Base-by-base conservation (phyloP, 2,329 filamentous ascomycete species). In the Penicillium hesseltinei region DNA sequence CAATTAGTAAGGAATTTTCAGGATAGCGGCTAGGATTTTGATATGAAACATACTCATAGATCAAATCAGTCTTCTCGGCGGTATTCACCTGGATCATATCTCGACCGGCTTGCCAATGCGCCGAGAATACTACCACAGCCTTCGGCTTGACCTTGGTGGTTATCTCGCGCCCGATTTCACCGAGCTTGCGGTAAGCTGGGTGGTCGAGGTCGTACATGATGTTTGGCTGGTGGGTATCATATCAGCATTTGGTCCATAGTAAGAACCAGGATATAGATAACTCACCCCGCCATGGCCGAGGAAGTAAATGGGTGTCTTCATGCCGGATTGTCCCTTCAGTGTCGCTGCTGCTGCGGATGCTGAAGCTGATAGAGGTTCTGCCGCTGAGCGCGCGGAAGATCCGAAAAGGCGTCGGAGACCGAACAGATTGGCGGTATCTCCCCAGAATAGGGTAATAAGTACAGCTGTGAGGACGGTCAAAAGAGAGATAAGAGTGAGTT, bases 91-190 rank as follows among this genome's bases (percentile, higher is more conserved):
- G 78, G 60, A 91, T 82, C 4, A 76, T 79, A 64, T 81, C 76
- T 39, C 74, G 73, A 1, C 68, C 54, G 7, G 81, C 85, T 74
- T 90, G 86, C 89, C 89, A 92, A 72, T 92, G 89, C 1, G 88
- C 89, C 0, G 88, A 91, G 69, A 92, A 88, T 27, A 91, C 86
- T 1, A 92, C 84, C 17, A 92, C 81, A 2, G 88, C 89, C 60
- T 84, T 86, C 2, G 89, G 89, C 66, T 86, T 87, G 43, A 91
- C 84, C 60, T 84, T 83, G 29, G 82, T 77, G 0, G 87, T 90
- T 69, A 92, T 90, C 66, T 91, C 88, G 8, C 73, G 78, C 42
- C 89, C 89, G 51, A 91, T 86, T 25, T 79, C 71, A 63, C 87
- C 82, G 5, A 92, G 82, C 54, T 87, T 77, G 4, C 78, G 70